A percentile compares a stretch with the other conserved stretches of the same genome.
phyloP scores from a whole-genome alignment of 1,284 basidiomycete species.

The Dichomitus squalens region DNA sequence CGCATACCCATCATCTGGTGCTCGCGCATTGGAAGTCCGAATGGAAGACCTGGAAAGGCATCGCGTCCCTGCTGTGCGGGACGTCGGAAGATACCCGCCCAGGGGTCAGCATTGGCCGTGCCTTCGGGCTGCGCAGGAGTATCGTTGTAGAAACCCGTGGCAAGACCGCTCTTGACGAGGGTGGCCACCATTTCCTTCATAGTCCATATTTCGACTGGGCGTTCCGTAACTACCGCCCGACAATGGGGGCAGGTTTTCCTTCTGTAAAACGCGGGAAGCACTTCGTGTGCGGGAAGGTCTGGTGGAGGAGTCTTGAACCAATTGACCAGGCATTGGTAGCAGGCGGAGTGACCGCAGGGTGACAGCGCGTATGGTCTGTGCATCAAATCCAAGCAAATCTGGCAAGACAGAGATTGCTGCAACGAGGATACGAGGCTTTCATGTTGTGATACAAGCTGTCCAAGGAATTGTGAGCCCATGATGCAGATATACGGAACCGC shows the following conservation, averaged over 20 bases:
- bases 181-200: conserved; percentile 65
- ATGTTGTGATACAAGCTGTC: conserved; percentile 51
- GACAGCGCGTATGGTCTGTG: conserved; percentile 69
- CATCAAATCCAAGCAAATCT: conserved; percentile 74
- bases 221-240: conserved; percentile 57
- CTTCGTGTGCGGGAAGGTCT: conserved; percentile 17
- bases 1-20: conserved; percentile 55
- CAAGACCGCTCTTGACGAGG: conserved; percentile 55
- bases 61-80: conserved; percentile 5
- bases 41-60: conserved; percentile 16
- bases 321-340: conserved; percentile 66
- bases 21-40: conserved; percentile 35
- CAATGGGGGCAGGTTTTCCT: conserved; percentile 79
- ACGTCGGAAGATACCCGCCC: conserved; percentile 60
- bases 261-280: conserved; percentile 34
- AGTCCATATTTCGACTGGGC: conserved; percentile 72
- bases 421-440: conserved; percentile 50
- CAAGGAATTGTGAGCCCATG: neutral
- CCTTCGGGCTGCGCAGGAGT: conserved; percentile 23
- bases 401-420: conserved; percentile 67
- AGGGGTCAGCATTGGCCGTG: conserved; percentile 43
- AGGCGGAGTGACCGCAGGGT: conserved; percentile 76
- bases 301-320: conserved; percentile 64
- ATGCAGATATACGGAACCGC: neutral
- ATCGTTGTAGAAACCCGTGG: conserved; percentile 26